Base-by-base conservation (phyloP, 257 asterid genomes). In the Verbascum thapsus region DNA sequence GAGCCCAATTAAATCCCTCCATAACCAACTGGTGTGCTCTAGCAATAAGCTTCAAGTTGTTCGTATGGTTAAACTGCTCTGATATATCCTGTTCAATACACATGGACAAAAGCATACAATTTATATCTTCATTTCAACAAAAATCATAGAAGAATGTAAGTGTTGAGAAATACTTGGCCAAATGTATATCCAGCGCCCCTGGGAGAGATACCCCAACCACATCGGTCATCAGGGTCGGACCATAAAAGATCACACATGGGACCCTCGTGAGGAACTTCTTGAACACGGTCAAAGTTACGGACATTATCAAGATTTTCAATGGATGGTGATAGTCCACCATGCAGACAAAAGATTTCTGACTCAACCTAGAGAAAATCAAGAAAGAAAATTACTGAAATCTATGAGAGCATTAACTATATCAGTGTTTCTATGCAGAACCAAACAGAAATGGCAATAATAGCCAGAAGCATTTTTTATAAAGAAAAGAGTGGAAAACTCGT, bases 1-100 rank as follows among this genome's bases (percentile, higher is more conserved):
- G 94, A 19, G 94, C 96, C 96, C 94, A 85, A 67, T 85, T 85
- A 70, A 72, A 88, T 70, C 96, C 96, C 73, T 88, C 96, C 96
- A 88, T 88, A 68, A 88, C 96, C 71, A 88, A 76, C 83, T 88
- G 96, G 65, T 88, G 96, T 0, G 96, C 95, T 78, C 96, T 76
- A 34, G 89, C 96, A 74, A 85, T 88, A 48, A 88, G 89, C 81
- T 83, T 88, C 76, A 88, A 81, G 64, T 74, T 77, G 72, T 85
- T 85, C 8, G 91, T 78, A 41, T 83, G 91, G 72, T 88, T 83
- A 49, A 88, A 88, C 70, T 88, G 91, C 86, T 85, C 96, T 0
- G 95, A 88, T 76, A 88, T 88, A 65, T 88, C 96, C 96, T 88
- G 91, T 67, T 43, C 42, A 71, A 65, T 38, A n/a, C 58, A 70